These are phyloP conservation scores for Cymbidium sinense DNA, from an alignment of 106 monocot genomes.

Conservation along the genomic window DNA sequence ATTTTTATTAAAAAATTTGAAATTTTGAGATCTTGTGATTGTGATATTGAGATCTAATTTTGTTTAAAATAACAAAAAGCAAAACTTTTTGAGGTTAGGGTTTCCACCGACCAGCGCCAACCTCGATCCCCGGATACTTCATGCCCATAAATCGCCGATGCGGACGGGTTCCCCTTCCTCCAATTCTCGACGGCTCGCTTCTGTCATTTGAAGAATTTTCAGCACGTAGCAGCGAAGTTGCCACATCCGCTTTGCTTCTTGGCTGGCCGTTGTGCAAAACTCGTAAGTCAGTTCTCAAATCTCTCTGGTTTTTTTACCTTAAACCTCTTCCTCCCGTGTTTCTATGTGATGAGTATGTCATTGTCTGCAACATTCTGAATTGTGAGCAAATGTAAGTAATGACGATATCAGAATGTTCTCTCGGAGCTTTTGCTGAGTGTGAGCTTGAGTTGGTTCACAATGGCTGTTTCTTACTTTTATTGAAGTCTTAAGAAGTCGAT, in stretches of 20 bases:
- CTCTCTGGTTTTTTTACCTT: background rate
- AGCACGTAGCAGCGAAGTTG: background rate
- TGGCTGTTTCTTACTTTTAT: too few relatives aligned
- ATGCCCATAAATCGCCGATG: background rate
- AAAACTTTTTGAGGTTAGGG: background rate
- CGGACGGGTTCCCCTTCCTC: background rate
- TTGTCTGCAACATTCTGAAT: background rate
- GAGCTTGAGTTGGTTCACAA: too few relatives aligned
- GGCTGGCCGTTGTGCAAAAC: background rate
- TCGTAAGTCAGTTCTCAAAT: too few relatives aligned
- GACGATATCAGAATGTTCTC: background rate
- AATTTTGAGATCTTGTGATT: too few relatives aligned
- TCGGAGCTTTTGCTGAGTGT: too few relatives aligned
- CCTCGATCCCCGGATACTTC: background rate
- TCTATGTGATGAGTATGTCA: background rate
- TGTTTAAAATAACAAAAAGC: too few relatives aligned
- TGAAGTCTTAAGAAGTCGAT: too few relatives aligned
- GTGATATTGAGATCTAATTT: background rate
- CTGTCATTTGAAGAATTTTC: background rate
- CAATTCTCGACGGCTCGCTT: background rate
- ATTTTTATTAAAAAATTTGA: too few relatives aligned
- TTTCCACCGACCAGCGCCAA: background rate
- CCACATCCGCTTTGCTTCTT: background rate
- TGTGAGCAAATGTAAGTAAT: background rate
- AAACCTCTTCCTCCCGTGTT: background rate